Evolutionary conservation across 1,139 yeast genomes (phyloP).

Genomic region (Hemisphaericaspora xylofermentans): DNA sequence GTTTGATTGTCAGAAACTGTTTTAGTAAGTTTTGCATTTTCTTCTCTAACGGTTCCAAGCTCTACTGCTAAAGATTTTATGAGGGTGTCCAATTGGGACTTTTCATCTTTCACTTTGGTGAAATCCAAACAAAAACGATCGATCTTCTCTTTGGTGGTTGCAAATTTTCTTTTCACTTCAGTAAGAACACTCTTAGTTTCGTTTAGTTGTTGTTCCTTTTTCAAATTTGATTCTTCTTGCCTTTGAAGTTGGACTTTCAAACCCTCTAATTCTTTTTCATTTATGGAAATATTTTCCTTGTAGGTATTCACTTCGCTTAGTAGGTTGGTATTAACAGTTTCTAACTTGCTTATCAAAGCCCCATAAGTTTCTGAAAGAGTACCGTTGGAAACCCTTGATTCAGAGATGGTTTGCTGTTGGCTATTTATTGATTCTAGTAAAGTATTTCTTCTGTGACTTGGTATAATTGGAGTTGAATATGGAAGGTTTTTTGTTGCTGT

Average conservation of each 20-base stretch:
- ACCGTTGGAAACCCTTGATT: background rate
- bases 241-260: background rate
- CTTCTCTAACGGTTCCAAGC: background rate
- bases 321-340: conserved; percentile 1
- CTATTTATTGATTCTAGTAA: background rate
- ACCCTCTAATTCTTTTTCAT: background rate
- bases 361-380: conserved; percentile 3
- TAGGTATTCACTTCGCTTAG: background rate
- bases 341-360: conserved; percentile 1
- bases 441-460: background rate
- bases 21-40: background rate
- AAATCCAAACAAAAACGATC: background rate
- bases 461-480: background rate
- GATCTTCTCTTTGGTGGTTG: background rate
- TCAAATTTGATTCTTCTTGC: background rate
- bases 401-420: too few species aligned
- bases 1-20: background rate
- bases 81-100: background rate
- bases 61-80: background rate
- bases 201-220: background rate
- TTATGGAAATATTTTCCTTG: background rate
- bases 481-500: background rate
- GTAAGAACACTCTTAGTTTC: background rate
- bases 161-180: background rate
- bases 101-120: background rate